These are phyloP conservation scores for Wickerhamomyces bisporus DNA, from an alignment of 805 yeast genomes.

Conservation along the genomic window DNA sequence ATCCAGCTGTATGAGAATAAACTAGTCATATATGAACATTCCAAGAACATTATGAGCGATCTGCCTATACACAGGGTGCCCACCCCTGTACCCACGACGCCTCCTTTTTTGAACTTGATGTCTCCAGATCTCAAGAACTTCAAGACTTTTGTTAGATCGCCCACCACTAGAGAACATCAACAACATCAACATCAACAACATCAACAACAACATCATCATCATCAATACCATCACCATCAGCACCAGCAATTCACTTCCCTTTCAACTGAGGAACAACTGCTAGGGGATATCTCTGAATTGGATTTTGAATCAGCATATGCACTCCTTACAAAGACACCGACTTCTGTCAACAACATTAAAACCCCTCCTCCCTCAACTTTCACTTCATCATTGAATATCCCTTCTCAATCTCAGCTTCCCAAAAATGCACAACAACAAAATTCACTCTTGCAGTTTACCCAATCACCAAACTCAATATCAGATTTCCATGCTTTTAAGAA, in stretches of 20 bases:
- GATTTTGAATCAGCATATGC: slow-evolving; percentile 27
- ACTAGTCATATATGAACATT: no score
- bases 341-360: slow-evolving; percentile 2
- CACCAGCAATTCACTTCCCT: no score
- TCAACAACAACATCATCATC: slow-evolving; percentile 12
- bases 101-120: not conserved
- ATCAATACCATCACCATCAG: slow-evolving; percentile 1
- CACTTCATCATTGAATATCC: slow-evolving; percentile 1
- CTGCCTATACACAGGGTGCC: not conserved
- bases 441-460: not conserved
- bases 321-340: slow-evolving; percentile 20
- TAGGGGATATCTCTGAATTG: slow-evolving; percentile 13
- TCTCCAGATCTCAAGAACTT: slow-evolving; percentile 1
- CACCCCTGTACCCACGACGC: not conserved
- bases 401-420: slow-evolving; percentile 1
- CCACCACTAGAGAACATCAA: not conserved
- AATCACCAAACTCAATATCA: not conserved
- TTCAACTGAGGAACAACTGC: not conserved
- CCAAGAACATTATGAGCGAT: no score
- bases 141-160: not conserved
- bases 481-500: not conserved
- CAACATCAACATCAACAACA: slow-evolving; percentile 1
- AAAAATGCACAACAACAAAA: not conserved
- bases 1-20: no score
- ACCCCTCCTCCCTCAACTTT: slow-evolving; percentile 3